Percentiles rank a stretch among this genome's conserved stretches.
These are phyloP conservation scores for Litchi chinensis DNA, from an alignment of 345 rosid genomes.

Conservation along the genomic window DNA sequence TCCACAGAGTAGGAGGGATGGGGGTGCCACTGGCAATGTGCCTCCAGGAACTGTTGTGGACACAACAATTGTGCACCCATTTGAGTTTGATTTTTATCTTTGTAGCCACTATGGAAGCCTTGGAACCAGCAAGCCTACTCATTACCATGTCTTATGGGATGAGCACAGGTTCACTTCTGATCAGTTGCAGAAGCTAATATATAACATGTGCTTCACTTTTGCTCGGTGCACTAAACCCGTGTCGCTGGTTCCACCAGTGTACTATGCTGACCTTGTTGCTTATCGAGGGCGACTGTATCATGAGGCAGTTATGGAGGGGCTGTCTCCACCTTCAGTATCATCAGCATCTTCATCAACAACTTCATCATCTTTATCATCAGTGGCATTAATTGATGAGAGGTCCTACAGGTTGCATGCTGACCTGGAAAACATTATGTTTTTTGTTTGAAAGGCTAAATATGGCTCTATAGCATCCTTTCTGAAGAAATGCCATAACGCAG, in stretches of 20 bases:
- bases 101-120: slow-evolving; percentile 79
- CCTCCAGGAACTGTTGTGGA: slow-evolving; percentile 86
- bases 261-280: slow-evolving; percentile 87
- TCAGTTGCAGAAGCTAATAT: slow-evolving; percentile 66
- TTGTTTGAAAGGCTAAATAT: slow-evolving; percentile 47
- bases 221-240: slow-evolving; percentile 88
- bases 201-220: slow-evolving; percentile 81
- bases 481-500: slow-evolving; percentile 38
- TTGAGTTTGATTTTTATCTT: slow-evolving; percentile 75
- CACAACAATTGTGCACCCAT: slow-evolving; percentile 66
- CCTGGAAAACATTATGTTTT: slow-evolving; percentile 72
- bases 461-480: neutral
- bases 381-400: slow-evolving; percentile 44
- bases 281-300: slow-evolving; percentile 71
- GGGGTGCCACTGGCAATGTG: slow-evolving; percentile 52
- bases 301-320: slow-evolving; percentile 53
- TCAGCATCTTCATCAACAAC: slow-evolving; percentile 46
- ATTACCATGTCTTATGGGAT: slow-evolving; percentile 77
- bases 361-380: slow-evolving; percentile 42
- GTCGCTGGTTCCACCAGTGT: slow-evolving; percentile 78
- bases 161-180: slow-evolving; percentile 69
- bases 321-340: slow-evolving; percentile 44
- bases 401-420: slow-evolving; percentile 56
- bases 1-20: slow-evolving; percentile 41
- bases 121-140: slow-evolving; percentile 90